Conservation (phyloP, 768 basidiomycete species). For the Rhizopogon roseolus region DNA sequence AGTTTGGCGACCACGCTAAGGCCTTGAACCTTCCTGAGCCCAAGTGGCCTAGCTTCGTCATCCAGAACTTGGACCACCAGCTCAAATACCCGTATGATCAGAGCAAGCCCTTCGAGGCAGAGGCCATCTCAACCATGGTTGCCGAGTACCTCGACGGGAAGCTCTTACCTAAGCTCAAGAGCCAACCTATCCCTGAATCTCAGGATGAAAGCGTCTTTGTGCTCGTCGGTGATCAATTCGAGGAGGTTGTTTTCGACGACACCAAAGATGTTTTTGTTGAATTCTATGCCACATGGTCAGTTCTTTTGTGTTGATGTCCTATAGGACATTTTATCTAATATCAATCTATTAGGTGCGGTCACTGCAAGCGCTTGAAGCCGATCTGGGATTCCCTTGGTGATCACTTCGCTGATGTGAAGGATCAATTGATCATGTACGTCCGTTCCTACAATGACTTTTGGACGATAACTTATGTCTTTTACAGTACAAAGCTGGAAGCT, state of each 20-base stretch:
- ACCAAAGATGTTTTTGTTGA: conserved; percentile 94
- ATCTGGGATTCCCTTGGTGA: conserved; percentile 90
- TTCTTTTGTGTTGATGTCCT: conserved; percentile 11
- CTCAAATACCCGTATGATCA: conserved; percentile 89
- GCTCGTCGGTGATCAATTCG: conserved; percentile 87
- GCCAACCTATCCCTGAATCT: conserved; percentile 74
- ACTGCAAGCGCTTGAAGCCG: conserved; percentile 96
- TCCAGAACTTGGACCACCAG: conserved; percentile 81
- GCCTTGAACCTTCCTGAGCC: conserved; percentile 82
- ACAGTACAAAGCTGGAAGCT: conserved; percentile 92
- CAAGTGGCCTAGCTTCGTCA: conserved; percentile 91
- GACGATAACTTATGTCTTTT: conserved; percentile 6
- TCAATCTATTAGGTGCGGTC: conserved; percentile 62
- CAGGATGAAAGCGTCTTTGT: conserved; percentile 82
- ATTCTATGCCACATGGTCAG: conserved; percentile 95
- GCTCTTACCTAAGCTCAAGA: conserved; percentile 83
- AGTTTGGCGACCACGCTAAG: conserved; percentile 94
- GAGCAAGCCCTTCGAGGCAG: conserved; percentile 51
- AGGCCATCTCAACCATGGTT: conserved; percentile 55
- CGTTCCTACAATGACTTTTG: neutral
- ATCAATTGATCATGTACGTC: conserved; percentile 72
- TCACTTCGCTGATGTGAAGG: conserved; percentile 70
- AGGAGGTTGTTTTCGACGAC: conserved; percentile 80
- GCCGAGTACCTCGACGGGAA: conserved; percentile 64
- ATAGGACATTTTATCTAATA: neutral